A percentile compares a stretch with the other conserved stretches of the same genome.
Evolutionary conservation across 2,329 filamentous ascomycete species (phyloP).

Genomic region (Trichoderma sp.): DNA sequence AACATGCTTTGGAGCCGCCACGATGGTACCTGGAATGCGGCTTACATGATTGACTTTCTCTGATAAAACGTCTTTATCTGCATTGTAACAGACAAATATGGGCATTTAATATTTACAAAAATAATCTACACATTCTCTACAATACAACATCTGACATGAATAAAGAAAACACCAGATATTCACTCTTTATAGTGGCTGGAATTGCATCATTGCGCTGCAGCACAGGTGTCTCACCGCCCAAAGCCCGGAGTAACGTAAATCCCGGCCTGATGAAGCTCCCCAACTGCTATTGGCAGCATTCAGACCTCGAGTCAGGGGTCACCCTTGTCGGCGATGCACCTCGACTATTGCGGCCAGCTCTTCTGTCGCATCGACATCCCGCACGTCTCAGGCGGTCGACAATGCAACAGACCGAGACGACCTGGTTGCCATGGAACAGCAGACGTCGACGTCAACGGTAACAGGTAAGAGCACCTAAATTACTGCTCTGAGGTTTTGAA

Average conservation of each 20-base stretch:
- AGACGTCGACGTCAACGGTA: slow-evolving; percentile 72
- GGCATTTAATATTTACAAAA: background rate
- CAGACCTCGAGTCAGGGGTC: slow-evolving; percentile 6
- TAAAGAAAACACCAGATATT: background rate
- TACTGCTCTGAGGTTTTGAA: background rate
- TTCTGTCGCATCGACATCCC: slow-evolving; percentile 12
- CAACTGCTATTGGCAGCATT: background rate
- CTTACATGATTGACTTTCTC: background rate
- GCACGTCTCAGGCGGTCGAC: slow-evolving; percentile 24
- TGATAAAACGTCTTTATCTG: background rate
- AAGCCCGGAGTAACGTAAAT: slow-evolving; percentile 29
- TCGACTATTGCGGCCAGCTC: slow-evolving; percentile 16
- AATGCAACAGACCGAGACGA: slow-evolving; percentile 31
- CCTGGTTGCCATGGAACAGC: slow-evolving; percentile 58
- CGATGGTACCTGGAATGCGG: background rate
- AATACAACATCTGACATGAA: background rate
- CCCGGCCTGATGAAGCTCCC: slow-evolving; percentile 22
- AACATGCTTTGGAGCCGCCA: background rate
- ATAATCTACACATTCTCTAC: background rate
- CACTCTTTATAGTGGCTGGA: background rate
- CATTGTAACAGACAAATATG: background rate
- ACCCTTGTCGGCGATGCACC: slow-evolving; percentile 13
- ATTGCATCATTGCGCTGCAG: background rate
- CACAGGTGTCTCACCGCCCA: slow-evolving; percentile 27
- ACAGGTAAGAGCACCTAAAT: slow-evolving; percentile 54